A percentile compares a stretch with the other conserved stretches of the same genome.
These are phyloP conservation scores for Wickerhamomyces subpelliculosus DNA, from an alignment of 805 yeast species.

Conservation along the genomic window DNA sequence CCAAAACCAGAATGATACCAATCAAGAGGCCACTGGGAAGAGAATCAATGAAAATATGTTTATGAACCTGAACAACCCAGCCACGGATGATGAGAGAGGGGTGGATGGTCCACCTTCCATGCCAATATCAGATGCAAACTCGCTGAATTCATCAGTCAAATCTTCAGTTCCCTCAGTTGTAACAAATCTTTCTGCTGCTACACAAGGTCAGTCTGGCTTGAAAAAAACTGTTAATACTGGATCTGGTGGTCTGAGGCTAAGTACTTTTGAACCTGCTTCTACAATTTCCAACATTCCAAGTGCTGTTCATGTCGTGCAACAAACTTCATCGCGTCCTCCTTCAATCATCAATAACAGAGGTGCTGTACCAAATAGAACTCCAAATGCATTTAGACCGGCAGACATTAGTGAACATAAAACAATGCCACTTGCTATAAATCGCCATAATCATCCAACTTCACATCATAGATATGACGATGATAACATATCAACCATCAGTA, in stretches of 20 bases:
- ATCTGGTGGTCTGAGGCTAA: slow-evolving; percentile 14
- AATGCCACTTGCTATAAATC: slow-evolving; percentile 14
- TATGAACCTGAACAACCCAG: not conserved
- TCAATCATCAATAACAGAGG: slow-evolving; percentile 12
- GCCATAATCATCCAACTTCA: slow-evolving; percentile 6
- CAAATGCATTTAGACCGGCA: not conserved
- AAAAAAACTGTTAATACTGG: slow-evolving; percentile 14
- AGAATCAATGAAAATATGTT: not conserved
- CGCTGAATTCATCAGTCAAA: not conserved
- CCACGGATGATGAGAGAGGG: not conserved
- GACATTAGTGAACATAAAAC: slow-evolving; percentile 4
- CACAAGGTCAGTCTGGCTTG: too few relatives aligned
- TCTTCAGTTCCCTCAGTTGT: slow-evolving; percentile 1
- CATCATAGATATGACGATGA: slow-evolving; percentile 26
- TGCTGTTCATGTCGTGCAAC: slow-evolving; percentile 8
- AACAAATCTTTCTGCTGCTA: not conserved
- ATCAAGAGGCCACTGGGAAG: not conserved
- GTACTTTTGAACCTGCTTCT: slow-evolving; percentile 15
- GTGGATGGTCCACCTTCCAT: not conserved
- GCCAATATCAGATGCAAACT: not conserved
- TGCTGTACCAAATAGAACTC: slow-evolving; percentile 9
- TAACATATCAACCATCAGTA: slow-evolving; percentile 27
- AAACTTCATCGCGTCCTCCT: slow-evolving; percentile 15
- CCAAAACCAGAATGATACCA: not conserved
- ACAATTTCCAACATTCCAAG: slow-evolving; percentile 14